Evolutionary conservation across 371 early-diverging fungal species (phyloP), one percentile per base, ranked within the genome.

Genomic region (Amoeboradix gromovi): DNA sequence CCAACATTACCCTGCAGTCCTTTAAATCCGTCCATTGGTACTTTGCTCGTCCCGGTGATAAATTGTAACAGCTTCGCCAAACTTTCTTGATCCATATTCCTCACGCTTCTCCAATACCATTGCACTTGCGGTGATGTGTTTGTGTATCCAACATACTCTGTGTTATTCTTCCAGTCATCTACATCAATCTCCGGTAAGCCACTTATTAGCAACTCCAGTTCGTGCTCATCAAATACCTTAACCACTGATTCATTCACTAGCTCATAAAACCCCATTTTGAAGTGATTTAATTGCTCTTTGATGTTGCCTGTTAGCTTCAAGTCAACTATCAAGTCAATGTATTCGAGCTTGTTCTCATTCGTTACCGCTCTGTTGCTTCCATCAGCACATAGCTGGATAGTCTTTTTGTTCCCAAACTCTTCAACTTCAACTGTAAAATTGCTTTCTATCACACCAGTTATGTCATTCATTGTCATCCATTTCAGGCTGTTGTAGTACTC

Each of bases 91-190:
- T 91, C 93, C 85, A 87, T 91, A 27, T 80, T 78, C 29, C 84
- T 77, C 1, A 98, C 85, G 75, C 85, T 85, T 79, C 88, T 84
- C 98, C 98, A 98, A 84, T 95, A 98, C 92, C 91, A 91, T 74
- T 88, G 87, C 68, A 96, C 83, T n/a, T 89, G 89, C 74, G 90
- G 89, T 76, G 94, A 94, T 70, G 87, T 85, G 76, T 89, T 90
- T 1, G 90, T 89, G 82, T 93, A 98, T 29, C 94, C 93, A 67
- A 92, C 80, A 75, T 96, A 98, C 72, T 92, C 92, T 16, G 96
- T 93, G 74, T 98, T 91, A 77, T 92, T 94, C 81, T 90, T 92
- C 98, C 97, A 96, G 77, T 98, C 98, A 72, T 94, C 94, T 17
- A 94, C 84, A 78, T 98, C 95, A 70, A 97, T 92, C 74, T 98